Conservation (phyloP, 352 stramenopile species). For the Pythium rhizo-oryzae region DNA sequence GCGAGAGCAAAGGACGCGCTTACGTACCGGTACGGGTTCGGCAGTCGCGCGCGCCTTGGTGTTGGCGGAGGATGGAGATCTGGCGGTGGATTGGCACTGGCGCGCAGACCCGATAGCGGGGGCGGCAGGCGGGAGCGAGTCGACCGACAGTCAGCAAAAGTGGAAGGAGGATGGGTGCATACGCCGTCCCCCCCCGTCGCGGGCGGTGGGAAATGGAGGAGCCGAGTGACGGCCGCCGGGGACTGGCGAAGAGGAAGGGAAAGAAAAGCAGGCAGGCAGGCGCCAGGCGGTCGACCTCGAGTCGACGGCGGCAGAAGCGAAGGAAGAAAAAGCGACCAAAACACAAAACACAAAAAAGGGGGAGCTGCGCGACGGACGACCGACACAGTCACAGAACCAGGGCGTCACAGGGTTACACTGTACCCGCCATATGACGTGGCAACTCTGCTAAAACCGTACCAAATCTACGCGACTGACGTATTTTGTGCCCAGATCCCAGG, state of each 20-base stretch:
- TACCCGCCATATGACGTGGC: constrained; percentile 17
- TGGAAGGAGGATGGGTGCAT: constrained; percentile 22
- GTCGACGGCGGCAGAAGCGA: constrained; percentile 7
- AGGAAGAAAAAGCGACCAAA: constrained; percentile 3
- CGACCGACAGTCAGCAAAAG: constrained; percentile 4
- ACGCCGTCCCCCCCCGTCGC: neutral
- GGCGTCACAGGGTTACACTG: constrained; percentile 1
- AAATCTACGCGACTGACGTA: neutral
- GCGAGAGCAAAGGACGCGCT: neutral
- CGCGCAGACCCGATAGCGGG: neutral
- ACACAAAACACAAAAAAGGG: constrained; percentile 17
- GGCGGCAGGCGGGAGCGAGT: neutral
- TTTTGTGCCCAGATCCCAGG: constrained; percentile 14
- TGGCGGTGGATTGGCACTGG: neutral
- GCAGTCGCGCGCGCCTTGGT: no score
- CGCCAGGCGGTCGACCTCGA: neutral
- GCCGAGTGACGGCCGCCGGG: neutral
- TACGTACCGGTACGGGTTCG: neutral
- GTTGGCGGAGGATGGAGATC: neutral
- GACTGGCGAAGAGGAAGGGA: neutral
- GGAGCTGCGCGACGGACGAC: constrained; percentile 23
- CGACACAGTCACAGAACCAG: constrained; percentile 22
- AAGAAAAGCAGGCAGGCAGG: neutral
- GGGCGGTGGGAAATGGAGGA: neutral
- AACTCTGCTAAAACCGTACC: constrained; percentile 16